Conservation (phyloP, 176 grass and related monocot species). For the Stipa capillata region DNA sequence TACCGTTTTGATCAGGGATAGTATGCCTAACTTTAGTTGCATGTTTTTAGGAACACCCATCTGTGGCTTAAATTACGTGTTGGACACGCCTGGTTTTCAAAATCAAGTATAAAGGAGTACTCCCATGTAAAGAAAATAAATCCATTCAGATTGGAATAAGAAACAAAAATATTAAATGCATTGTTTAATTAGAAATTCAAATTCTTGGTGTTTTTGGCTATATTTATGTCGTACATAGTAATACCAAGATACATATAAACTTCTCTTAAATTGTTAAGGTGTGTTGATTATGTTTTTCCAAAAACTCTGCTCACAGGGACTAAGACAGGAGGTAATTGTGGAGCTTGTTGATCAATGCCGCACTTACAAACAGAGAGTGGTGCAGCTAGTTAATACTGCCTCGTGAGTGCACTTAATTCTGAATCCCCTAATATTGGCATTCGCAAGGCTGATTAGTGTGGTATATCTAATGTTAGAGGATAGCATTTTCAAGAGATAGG, state of each 20-base stretch:
- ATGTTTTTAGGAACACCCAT: background rate
- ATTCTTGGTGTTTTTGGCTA: slow-evolving; percentile 1
- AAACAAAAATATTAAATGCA: slow-evolving; percentile 7
- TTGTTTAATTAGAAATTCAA: slow-evolving; percentile 6
- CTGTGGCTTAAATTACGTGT: background rate
- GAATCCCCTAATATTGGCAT: background rate
- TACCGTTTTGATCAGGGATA: too few relatives aligned
- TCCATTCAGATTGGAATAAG: background rate
- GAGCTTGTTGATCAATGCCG: slow-evolving; percentile 95
- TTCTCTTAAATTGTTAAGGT: background rate
- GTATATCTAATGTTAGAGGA: background rate
- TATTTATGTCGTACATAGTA: slow-evolving; percentile 7
- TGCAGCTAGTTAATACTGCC: slow-evolving; percentile 81
- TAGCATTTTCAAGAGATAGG: background rate
- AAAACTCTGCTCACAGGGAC: slow-evolving; percentile 55
- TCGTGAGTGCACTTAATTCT: slow-evolving; percentile 46
- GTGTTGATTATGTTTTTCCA: slow-evolving; percentile 7
- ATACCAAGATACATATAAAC: background rate
- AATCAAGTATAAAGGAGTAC: background rate
- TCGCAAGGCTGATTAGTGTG: background rate
- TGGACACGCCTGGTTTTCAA: background rate
- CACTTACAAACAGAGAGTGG: slow-evolving; percentile 92
- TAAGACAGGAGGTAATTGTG: slow-evolving; percentile 94
- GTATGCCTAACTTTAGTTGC: too few relatives aligned
- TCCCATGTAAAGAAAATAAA: background rate